phyloP scores from a whole-genome alignment of 192 early-diverging fungal species.

The Coemansia sp. region DNA sequence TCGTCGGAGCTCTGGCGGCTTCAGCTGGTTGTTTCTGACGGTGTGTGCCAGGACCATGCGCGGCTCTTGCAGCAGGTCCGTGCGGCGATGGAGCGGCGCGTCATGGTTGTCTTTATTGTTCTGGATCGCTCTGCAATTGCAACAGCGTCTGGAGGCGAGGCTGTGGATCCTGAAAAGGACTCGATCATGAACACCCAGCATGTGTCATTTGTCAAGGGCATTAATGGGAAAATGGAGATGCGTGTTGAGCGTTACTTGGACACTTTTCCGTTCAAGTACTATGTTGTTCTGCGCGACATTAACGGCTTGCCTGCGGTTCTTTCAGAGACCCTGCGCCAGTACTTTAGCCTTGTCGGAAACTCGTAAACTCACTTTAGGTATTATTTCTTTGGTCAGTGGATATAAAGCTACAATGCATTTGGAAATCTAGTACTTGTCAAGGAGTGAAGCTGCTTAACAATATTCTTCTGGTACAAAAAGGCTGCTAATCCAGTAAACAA shows the following conservation, averaged over 20 bases:
- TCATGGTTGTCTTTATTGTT: constrained; percentile 97
- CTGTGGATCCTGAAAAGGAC: constrained; percentile 46
- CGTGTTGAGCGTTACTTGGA: constrained; percentile 86
- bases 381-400: neutral
- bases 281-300: constrained; percentile 88
- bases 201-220: constrained; percentile 72
- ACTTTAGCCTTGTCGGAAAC: constrained; percentile 81
- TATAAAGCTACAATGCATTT: too few species aligned
- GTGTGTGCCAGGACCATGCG: constrained; percentile 94
- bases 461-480: too few species aligned
- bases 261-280: constrained; percentile 98
- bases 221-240: constrained; percentile 64
- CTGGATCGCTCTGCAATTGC: constrained; percentile 68
- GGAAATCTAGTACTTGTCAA: neutral
- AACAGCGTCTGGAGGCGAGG: neutral
- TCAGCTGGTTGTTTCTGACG: constrained; percentile 95
- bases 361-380: constrained; percentile 21
- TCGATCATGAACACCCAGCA: constrained; percentile 91
- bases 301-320: constrained; percentile 85
- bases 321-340: constrained; percentile 93
- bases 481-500: too few species aligned
- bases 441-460: too few species aligned
- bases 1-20: constrained; percentile 83
- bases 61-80: constrained; percentile 82
- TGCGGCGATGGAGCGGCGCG: constrained; percentile 77